phyloP scores from a whole-genome alignment of 148 eudicot species.

The Spergularia marina region DNA sequence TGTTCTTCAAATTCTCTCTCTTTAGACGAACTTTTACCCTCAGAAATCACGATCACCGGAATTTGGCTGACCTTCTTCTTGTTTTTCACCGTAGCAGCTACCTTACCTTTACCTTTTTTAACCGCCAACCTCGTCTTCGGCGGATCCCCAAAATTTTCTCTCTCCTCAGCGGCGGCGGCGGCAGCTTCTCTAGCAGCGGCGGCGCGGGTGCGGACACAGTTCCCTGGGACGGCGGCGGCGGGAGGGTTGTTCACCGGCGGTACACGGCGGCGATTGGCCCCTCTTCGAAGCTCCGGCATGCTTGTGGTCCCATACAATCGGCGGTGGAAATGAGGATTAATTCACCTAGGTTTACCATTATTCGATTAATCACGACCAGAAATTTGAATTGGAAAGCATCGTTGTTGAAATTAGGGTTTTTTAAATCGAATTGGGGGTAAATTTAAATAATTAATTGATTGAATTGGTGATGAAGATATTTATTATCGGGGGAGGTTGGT shows the following conservation, averaged over 20 bases:
- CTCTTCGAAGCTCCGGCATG: constrained; percentile 61
- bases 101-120: constrained; percentile 14
- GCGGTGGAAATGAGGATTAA: constrained; percentile 7
- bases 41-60: constrained; percentile 34
- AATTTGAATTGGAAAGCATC: constrained; percentile 24
- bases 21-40: constrained; percentile 9
- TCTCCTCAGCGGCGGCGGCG: constrained; percentile 6
- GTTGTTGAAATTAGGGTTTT: neutral
- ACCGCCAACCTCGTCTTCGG: constrained; percentile 24
- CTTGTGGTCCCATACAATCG: constrained; percentile 37
- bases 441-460: too few relatives aligned
- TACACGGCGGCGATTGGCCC: constrained; percentile 37
- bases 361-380: constrained; percentile 24
- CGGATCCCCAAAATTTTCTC: constrained; percentile 14
- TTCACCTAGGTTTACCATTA: constrained; percentile 25
- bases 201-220: constrained; percentile 51
- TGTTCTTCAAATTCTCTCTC: constrained; percentile 11
- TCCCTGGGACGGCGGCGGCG: constrained; percentile 31
- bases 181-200: constrained; percentile 41
- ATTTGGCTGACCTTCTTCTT: constrained; percentile 16
- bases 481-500: neutral
- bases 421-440: neutral
- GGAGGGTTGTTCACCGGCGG: constrained; percentile 23
- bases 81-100: neutral
- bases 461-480: neutral